A percentile compares a stretch with the other conserved stretches of the same genome.
Evolutionary conservation across 2,329 filamentous ascomycete species (phyloP).

Genomic region (Septoria petroselini): DNA sequence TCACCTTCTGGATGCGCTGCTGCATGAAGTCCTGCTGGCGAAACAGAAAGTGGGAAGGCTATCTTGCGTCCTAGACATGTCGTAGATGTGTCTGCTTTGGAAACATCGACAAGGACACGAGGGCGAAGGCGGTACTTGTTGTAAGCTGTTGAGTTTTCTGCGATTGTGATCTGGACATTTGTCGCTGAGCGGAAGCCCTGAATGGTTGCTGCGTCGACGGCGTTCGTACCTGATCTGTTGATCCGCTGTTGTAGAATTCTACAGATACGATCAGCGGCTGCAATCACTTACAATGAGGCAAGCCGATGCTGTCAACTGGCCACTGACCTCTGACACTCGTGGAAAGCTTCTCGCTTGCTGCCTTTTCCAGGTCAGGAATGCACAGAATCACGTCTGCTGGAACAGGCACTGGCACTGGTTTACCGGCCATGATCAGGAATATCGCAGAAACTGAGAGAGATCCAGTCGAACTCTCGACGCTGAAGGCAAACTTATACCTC

Average conservation of each 20-base stretch:
- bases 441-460: too few species aligned
- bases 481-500: too few species aligned
- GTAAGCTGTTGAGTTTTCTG: slow-evolving; percentile 54
- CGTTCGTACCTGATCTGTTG: slow-evolving; percentile 44
- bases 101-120: slow-evolving; percentile 41
- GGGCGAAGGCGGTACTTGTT: slow-evolving; percentile 42
- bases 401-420: slow-evolving; percentile 22
- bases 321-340: slow-evolving; percentile 1
- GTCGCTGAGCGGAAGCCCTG: too few species aligned
- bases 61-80: slow-evolving; percentile 45
- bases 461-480: not conserved
- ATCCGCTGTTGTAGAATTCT: slow-evolving; percentile 59
- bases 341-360: slow-evolving; percentile 23
- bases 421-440: slow-evolving; percentile 26
- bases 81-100: slow-evolving; percentile 41
- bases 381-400: slow-evolving; percentile 25
- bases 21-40: slow-evolving; percentile 52
- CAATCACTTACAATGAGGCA: not conserved
- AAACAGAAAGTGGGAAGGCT: slow-evolving; percentile 52
- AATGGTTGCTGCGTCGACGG: too few species aligned
- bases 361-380: slow-evolving; percentile 27
- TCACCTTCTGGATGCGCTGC: slow-evolving; percentile 54
- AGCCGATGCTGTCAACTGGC: not conserved
- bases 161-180: slow-evolving; percentile 45
- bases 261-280: not conserved